phyloP scores from a whole-genome alignment of 768 basidiomycete species.

The Pisolithus tinctorius region DNA sequence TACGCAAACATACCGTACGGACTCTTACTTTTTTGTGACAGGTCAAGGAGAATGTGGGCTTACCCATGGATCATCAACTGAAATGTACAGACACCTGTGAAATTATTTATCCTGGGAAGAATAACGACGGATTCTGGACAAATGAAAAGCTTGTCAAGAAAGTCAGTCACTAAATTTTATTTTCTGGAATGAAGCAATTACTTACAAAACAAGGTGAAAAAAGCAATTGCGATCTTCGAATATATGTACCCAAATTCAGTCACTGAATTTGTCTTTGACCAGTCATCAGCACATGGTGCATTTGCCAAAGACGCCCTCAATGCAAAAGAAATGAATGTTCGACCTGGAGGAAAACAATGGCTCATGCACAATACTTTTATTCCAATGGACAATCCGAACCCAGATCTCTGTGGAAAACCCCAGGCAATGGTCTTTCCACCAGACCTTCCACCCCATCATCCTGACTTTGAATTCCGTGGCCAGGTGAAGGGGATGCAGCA shows the following conservation, averaged over 20 bases:
- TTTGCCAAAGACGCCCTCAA: too few species aligned
- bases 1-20: too few species aligned
- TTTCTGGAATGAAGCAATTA: not conserved
- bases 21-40: too few species aligned
- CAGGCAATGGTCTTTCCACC: slow-evolving; percentile 1
- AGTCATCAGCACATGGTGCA: slow-evolving; percentile 21
- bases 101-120: slow-evolving; percentile 21
- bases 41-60: not conserved
- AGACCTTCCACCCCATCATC: not conserved
- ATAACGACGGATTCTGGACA: slow-evolving; percentile 18
- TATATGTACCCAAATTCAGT: slow-evolving; percentile 12
- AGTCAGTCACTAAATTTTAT: not conserved
- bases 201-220: slow-evolving; percentile 8
- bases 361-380: slow-evolving; percentile 10
- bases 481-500: slow-evolving; percentile 1
- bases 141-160: too few species aligned
- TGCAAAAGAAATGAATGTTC: slow-evolving; percentile 21
- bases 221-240: slow-evolving; percentile 14
- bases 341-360: slow-evolving; percentile 17
- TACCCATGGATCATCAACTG: slow-evolving; percentile 30
- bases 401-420: slow-evolving; percentile 6
- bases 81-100: slow-evolving; percentile 27
- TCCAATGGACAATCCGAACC: slow-evolving; percentile 9
- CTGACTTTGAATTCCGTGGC: not conserved
- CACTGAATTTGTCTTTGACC: slow-evolving; percentile 20